A percentile compares a stretch with the other conserved stretches of the same genome.
phyloP scores from a whole-genome alignment of 495 filamentous ascomycete genomes.

The Neurospora sp. region DNA sequence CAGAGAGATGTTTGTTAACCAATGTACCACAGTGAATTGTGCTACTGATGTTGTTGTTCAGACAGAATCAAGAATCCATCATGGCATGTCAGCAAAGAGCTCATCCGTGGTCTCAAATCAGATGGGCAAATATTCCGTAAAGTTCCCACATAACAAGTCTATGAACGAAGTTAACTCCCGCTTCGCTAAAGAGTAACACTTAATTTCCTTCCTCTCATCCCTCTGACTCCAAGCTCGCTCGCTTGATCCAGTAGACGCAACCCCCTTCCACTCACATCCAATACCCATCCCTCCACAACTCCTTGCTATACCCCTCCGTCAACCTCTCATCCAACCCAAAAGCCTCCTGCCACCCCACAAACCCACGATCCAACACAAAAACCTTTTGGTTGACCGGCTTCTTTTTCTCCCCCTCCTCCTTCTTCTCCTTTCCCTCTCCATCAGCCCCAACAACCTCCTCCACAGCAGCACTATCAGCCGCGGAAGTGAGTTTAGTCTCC shows the following conservation, averaged over 20 bases:
- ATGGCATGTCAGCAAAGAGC: background rate
- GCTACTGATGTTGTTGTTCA: background rate
- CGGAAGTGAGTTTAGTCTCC: conserved; percentile 1
- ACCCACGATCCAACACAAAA: conserved; percentile 74
- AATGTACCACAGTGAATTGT: background rate
- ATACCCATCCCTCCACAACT: conserved; percentile 69
- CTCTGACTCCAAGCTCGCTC: background rate
- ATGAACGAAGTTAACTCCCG: background rate
- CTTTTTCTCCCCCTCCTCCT: conserved; percentile 5
- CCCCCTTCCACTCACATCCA: conserved; percentile 16
- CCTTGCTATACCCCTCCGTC: conserved; percentile 76
- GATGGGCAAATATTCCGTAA: background rate
- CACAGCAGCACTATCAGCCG: background rate
- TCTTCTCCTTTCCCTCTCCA: conserved; percentile 2
- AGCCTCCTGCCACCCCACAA: conserved; percentile 84
- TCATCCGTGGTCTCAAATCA: background rate
- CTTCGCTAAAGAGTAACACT: background rate
- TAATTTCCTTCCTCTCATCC: background rate
- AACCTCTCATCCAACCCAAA: conserved; percentile 70
- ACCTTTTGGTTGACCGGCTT: conserved; percentile 52
- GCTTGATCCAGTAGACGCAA: background rate
- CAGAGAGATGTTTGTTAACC: too few relatives aligned
- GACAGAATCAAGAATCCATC: background rate
- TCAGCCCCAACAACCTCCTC: conserved; percentile 1
- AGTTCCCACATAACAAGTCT: background rate